These are phyloP conservation scores for Podaxis mareebaensis DNA, from an alignment of 768 basidiomycete species.

Conservation along the genomic window DNA sequence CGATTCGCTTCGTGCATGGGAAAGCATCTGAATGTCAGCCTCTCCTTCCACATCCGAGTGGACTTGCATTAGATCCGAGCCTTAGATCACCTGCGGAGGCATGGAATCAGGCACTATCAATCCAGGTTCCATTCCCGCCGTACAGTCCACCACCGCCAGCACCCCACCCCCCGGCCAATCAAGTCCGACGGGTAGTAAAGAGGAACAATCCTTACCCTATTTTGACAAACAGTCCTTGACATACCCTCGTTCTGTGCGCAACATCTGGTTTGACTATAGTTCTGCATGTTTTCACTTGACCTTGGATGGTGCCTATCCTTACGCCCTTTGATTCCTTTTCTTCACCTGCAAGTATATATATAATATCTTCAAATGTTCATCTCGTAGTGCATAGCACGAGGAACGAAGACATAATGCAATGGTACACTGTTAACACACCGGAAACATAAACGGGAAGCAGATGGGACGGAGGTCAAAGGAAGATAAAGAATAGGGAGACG, in stretches of 20 bases:
- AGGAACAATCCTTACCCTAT: neutral
- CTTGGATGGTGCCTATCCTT: neutral
- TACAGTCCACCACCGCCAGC: neutral
- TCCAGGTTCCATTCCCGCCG: neutral
- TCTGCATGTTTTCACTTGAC: neutral
- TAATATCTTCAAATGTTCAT: neutral
- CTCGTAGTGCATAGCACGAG: constrained; percentile 1
- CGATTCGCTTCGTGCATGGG: neutral
- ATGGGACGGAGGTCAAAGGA: neutral
- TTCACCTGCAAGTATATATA: neutral
- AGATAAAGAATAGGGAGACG: neutral
- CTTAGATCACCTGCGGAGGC: neutral
- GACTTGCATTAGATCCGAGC: neutral
- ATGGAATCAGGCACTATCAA: neutral
- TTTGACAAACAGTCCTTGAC: neutral
- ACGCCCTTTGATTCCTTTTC: neutral
- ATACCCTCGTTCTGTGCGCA: neutral
- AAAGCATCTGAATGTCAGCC: neutral
- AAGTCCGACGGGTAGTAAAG: neutral
- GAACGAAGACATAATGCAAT: neutral
- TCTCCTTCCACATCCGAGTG: neutral
- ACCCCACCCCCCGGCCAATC: neutral
- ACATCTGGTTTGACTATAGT: neutral
- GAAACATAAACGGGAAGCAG: neutral
- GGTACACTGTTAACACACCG: neutral